Percentiles rank a stretch among this genome's conserved stretches.
phyloP scores from a whole-genome alignment of 345 rosid genomes.

The Eucalyptus victrix region DNA sequence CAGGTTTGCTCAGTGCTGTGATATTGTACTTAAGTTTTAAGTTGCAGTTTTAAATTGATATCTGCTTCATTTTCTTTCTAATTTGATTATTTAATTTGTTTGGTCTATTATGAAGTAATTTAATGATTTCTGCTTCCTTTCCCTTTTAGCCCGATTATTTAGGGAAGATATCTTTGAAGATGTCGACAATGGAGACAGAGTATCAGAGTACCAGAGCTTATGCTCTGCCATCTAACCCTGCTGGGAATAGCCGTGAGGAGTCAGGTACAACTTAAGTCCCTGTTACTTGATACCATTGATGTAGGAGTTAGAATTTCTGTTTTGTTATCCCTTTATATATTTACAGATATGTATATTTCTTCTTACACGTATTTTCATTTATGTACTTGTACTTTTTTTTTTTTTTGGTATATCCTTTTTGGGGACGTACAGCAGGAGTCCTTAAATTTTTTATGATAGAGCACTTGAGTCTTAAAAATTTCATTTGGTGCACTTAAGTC shows the following conservation, averaged over 20 bases:
- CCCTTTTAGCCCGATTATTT: constrained; percentile 54
- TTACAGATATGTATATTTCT: not conserved
- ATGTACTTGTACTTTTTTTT: not conserved
- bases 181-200: constrained; percentile 59
- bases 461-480: not conserved
- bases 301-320: not conserved
- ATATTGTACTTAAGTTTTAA: not conserved
- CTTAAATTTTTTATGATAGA: not conserved
- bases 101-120: not conserved
- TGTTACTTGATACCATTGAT: not conserved
- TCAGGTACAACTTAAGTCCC: constrained; percentile 19
- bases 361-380: not conserved
- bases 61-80: not conserved
- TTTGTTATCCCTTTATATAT: not conserved
- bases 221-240: constrained; percentile 19
- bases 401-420: not conserved
- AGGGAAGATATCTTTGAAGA: constrained; percentile 64
- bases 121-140: not conserved
- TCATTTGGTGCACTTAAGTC: not conserved
- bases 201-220: constrained; percentile 26
- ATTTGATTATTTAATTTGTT: not conserved
- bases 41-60: not conserved
- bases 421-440: not conserved
- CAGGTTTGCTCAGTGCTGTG: not conserved
- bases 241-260: constrained; percentile 30